Evolutionary conservation across 1,284 basidiomycete species (phyloP).

Genomic region (Prillingera fragicola): DNA sequence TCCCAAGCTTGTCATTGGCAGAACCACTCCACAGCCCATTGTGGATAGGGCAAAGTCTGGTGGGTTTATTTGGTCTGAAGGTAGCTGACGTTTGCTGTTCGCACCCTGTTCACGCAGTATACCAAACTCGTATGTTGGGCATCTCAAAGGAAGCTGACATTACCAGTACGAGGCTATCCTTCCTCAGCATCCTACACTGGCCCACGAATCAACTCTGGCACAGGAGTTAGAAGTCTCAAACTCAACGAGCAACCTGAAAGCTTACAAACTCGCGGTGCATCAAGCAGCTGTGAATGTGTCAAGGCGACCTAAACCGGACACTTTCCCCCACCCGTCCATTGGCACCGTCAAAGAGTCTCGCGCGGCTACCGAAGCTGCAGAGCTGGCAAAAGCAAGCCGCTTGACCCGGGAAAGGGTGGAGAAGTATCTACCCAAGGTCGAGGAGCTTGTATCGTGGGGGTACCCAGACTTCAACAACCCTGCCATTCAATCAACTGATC

Average conservation of each 20-base stretch:
- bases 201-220: conserved; percentile 29
- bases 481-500: not conserved
- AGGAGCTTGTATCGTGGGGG: conserved; percentile 61
- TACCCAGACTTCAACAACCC: conserved; percentile 56
- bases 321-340: conserved; percentile 63
- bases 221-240: conserved; percentile 40
- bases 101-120: conserved; percentile 36
- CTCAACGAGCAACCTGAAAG: conserved; percentile 29
- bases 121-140: conserved; percentile 31
- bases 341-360: conserved; percentile 69
- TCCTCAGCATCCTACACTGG: conserved; percentile 27
- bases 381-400: conserved; percentile 56
- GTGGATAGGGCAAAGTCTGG: conserved; percentile 34
- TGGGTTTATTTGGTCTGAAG: conserved; percentile 17
- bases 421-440: conserved; percentile 56
- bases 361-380: conserved; percentile 57
- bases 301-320: conserved; percentile 60
- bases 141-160: not conserved
- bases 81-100: too few species aligned
- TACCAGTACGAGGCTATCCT: conserved; percentile 33
- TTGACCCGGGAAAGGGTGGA: conserved; percentile 56
- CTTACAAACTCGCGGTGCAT: conserved; percentile 44
- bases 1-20: conserved; percentile 18
- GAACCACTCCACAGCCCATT: conserved; percentile 26
- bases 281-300: conserved; percentile 43